Percentiles rank a stretch among this genome's conserved stretches.
These are phyloP conservation scores for Austroboletus olivaceoglutinosus DNA, from an alignment of 1,284 basidiomycete species.

Conservation along the genomic window DNA sequence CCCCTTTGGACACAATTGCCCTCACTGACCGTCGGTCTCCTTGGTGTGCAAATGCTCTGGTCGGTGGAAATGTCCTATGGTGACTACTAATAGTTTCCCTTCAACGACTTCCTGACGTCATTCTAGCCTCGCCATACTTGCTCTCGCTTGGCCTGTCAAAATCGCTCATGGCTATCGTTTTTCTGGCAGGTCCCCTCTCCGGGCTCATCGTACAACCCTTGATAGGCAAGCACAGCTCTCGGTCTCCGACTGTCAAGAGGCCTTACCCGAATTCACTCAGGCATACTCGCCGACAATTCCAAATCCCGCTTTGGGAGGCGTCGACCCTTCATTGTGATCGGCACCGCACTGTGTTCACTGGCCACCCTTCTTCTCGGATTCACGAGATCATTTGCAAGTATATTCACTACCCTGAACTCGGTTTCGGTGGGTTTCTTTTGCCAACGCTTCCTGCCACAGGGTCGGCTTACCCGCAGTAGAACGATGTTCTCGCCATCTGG, in stretches of 20 bases:
- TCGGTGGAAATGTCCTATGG: slow-evolving; percentile 91
- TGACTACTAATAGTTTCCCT: slow-evolving; percentile 32
- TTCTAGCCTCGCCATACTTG: slow-evolving; percentile 82
- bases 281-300: slow-evolving; percentile 85
- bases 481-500: slow-evolving; percentile 64
- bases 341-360: slow-evolving; percentile 62
- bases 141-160: slow-evolving; percentile 88
- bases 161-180: slow-evolving; percentile 85
- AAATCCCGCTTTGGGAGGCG: slow-evolving; percentile 82
- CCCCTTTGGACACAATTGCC: slow-evolving; percentile 66
- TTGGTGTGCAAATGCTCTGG: slow-evolving; percentile 87
- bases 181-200: slow-evolving; percentile 90
- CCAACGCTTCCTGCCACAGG: not conserved
- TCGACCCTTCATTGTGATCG: slow-evolving; percentile 81
- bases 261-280: slow-evolving; percentile 25
- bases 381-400: slow-evolving; percentile 67
- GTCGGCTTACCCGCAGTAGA: slow-evolving; percentile 38
- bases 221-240: slow-evolving; percentile 50
- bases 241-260: too few relatives aligned
- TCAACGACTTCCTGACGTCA: slow-evolving; percentile 5
- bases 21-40: slow-evolving; percentile 70
- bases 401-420: slow-evolving; percentile 50
- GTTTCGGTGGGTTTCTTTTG: slow-evolving; percentile 32
- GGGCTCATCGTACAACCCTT: slow-evolving; percentile 92
- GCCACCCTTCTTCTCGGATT: slow-evolving; percentile 87